Evolutionary conservation across 176 grass and related monocot genomes (phyloP), one percentile per base, ranked within the genome.

Genomic region (Carex cristatella): DNA sequence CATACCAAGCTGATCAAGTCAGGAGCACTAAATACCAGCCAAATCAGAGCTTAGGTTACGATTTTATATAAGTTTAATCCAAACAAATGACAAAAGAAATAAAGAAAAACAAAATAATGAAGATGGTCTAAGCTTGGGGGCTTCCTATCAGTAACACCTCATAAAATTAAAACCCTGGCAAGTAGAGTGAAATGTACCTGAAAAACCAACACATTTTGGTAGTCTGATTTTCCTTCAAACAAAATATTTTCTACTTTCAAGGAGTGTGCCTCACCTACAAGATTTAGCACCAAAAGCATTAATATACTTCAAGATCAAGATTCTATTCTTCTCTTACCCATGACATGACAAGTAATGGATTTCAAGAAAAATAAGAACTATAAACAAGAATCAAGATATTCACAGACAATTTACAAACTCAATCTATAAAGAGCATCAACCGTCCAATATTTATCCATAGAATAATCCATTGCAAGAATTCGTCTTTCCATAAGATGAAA

Each of bases 171-270:
- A 72, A 35, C 23, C 19, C 14, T 0, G 35, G 51, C 58, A 79
- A 56, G 6, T 56, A 78, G 49, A 18, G 28, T 16, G 28, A 55
- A 58, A 79, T 58, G 11, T 79, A 94, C 94, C 92, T 97, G 90
- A 79, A 99, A 99, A 57, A 99, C 91, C 93, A 99, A 69, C 28
- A 99, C 93, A 58, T 94, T 88, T 79, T 99, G 96, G 87, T 92
- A 99, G 37, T 92, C 96, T 0, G 96, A 99, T 64, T 94, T 95
- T 3, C 88, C 93, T 84, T 99, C 80, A 81, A 99, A 99, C 73
- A 99, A 69, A 40, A 99, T 60, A 63, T 95, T 91, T 65, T 99
- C 96, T 30, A 99, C 90, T 84, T 99, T 99, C 59, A 99, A 84
- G 10, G 96, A 95, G 91, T 99, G 93, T 10, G 96, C 96, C 91